Evolutionary conservation across 345 rosid species (phyloP).

Genomic region (Salix suchowensis): DNA sequence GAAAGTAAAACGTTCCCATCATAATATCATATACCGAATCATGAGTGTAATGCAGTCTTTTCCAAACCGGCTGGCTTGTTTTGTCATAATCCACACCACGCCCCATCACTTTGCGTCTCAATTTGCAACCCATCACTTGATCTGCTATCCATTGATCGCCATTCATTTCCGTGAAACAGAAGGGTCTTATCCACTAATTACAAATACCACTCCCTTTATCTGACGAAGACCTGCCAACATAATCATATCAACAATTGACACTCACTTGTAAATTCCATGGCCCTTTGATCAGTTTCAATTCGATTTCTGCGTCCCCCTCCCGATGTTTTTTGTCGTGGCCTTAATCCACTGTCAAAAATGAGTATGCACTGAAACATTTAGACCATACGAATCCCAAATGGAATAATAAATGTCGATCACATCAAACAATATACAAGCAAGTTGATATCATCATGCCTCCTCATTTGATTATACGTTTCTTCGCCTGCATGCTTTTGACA

Average conservation of each 20-base stretch:
- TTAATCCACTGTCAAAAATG: too few relatives aligned
- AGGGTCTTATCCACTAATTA: not conserved
- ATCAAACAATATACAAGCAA: not conserved
- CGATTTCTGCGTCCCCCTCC: too few relatives aligned
- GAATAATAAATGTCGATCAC: too few relatives aligned
- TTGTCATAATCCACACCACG: slow-evolving; percentile 6
- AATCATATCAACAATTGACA: too few relatives aligned
- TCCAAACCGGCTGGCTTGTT: slow-evolving; percentile 11
- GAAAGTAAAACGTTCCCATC: not conserved
- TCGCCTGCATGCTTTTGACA: not conserved
- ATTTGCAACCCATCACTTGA: slow-evolving; percentile 1
- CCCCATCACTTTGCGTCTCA: not conserved
- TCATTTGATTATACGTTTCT: not conserved
- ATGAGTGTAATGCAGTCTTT: slow-evolving; percentile 1
- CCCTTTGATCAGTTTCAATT: too few relatives aligned
- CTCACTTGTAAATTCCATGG: too few relatives aligned
- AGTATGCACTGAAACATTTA: too few relatives aligned
- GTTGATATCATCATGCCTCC: not conserved
- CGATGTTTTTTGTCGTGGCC: too few relatives aligned
- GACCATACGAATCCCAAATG: too few relatives aligned
- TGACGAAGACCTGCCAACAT: too few relatives aligned
- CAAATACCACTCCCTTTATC: too few relatives aligned
- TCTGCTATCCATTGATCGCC: slow-evolving; percentile 1
- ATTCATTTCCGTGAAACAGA: not conserved
- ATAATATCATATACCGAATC: not conserved